Conservation (phyloP, 768 basidiomycete genomes). For the Terana coerulea region DNA sequence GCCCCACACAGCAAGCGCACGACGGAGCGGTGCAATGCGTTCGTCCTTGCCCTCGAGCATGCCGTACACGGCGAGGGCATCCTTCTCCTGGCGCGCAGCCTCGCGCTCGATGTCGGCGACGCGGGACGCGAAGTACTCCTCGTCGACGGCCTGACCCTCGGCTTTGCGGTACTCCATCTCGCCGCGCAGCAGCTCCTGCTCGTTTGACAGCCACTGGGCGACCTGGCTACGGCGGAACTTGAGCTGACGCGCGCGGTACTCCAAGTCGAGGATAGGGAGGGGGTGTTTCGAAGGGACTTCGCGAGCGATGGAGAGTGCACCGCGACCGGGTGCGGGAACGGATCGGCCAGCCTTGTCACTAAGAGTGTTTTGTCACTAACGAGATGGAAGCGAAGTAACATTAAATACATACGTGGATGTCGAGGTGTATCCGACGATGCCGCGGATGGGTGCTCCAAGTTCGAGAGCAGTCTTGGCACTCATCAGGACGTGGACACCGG, state of each 20-base stretch:
- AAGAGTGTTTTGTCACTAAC: neutral
- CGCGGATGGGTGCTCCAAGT: slow-evolving; percentile 90
- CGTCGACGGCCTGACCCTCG: slow-evolving; percentile 47
- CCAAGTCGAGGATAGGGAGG: slow-evolving; percentile 74
- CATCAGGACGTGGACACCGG: slow-evolving; percentile 97
- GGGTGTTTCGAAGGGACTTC: slow-evolving; percentile 79
- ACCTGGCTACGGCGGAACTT: slow-evolving; percentile 95
- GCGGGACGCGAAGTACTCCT: slow-evolving; percentile 71
- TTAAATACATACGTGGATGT: slow-evolving; percentile 78
- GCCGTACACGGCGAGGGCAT: slow-evolving; percentile 89
- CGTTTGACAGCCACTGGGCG: slow-evolving; percentile 89
- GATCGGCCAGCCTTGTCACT: slow-evolving; percentile 99
- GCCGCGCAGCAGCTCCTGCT: slow-evolving; percentile 78
- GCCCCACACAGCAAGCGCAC: slow-evolving; percentile 96
- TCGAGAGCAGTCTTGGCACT: slow-evolving; percentile 93
- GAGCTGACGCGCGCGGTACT: slow-evolving; percentile 91
- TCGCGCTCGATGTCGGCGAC: slow-evolving; percentile 87
- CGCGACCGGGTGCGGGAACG: slow-evolving; percentile 94
- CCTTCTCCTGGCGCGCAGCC: slow-evolving; percentile 87
- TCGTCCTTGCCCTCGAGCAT: slow-evolving; percentile 91
- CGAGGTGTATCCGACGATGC: slow-evolving; percentile 91
- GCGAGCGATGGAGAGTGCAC: slow-evolving; percentile 85
- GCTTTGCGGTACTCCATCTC: slow-evolving; percentile 65
- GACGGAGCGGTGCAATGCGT: slow-evolving; percentile 84
- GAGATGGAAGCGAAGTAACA: neutral